Evolutionary conservation across 148 eudicot genomes (phyloP).

Genomic region (Nepenthes mirabilis): DNA sequence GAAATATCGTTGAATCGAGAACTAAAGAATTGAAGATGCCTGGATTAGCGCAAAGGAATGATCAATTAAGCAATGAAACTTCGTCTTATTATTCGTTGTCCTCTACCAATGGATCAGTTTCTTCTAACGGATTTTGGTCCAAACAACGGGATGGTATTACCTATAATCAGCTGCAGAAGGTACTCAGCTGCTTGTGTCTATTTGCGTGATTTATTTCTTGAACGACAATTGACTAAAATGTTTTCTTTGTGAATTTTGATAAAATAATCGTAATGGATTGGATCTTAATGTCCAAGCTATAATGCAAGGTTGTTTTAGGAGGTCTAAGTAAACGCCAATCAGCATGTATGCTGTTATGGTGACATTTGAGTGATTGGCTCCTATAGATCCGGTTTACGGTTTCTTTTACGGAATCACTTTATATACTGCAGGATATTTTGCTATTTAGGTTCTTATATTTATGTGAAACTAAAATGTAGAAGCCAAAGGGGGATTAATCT

Average conservation of each 20-base stretch:
- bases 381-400: slow-evolving; percentile 12
- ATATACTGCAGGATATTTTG: background rate
- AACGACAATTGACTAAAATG: background rate
- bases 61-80: slow-evolving; percentile 32
- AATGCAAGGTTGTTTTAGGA: slow-evolving; percentile 3
- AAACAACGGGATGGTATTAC: slow-evolving; percentile 60
- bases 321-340: slow-evolving; percentile 5
- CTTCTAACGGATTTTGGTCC: slow-evolving; percentile 71
- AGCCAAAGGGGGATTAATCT: too few relatives aligned
- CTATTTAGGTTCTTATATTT: too few relatives aligned
- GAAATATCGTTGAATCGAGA: slow-evolving; percentile 17
- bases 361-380: slow-evolving; percentile 8
- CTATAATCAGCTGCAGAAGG: slow-evolving; percentile 87
- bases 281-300: slow-evolving; percentile 12
- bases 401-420: background rate
- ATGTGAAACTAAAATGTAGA: too few relatives aligned
- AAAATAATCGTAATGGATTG: slow-evolving; percentile 9
- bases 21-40: slow-evolving; percentile 46
- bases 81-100: slow-evolving; percentile 28
- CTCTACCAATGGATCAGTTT: slow-evolving; percentile 48
- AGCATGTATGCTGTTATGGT: background rate
- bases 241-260: slow-evolving; percentile 3
- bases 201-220: background rate
- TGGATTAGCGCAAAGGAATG: slow-evolving; percentile 48
- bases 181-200: slow-evolving; percentile 7